Evolutionary conservation across 2,329 filamentous ascomycete species (phyloP).

Genomic region (Helotiales sp.): DNA sequence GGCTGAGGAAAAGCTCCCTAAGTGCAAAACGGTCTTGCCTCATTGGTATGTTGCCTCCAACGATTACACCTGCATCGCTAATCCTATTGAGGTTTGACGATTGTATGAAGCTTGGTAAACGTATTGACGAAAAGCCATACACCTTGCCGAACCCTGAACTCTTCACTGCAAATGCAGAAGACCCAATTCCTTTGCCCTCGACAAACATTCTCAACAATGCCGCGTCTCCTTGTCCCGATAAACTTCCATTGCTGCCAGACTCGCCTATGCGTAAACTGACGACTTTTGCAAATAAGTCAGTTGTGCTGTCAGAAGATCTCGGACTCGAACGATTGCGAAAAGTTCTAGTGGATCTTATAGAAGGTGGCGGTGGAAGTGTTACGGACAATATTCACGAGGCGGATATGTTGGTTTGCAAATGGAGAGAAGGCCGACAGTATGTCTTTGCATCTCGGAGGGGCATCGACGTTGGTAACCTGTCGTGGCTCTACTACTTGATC

Average conservation of each 20-base stretch:
- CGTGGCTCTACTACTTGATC: slow-evolving; percentile 93
- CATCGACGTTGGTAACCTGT: slow-evolving; percentile 87
- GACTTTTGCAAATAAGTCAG: slow-evolving; percentile 75
- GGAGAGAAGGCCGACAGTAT: slow-evolving; percentile 79
- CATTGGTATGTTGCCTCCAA: slow-evolving; percentile 65
- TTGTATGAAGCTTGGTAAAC: slow-evolving; percentile 87
- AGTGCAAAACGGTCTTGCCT: slow-evolving; percentile 82
- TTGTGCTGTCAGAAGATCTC: slow-evolving; percentile 77
- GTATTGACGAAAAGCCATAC: slow-evolving; percentile 88
- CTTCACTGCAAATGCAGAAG: slow-evolving; percentile 58
- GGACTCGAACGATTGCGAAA: slow-evolving; percentile 66
- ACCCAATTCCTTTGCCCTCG: slow-evolving; percentile 54
- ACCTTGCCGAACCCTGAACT: slow-evolving; percentile 83
- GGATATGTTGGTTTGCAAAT: slow-evolving; percentile 85
- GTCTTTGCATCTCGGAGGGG: slow-evolving; percentile 70
- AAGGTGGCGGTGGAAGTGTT: slow-evolving; percentile 68
- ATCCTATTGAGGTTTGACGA: slow-evolving; percentile 84
- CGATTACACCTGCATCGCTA: slow-evolving; percentile 20
- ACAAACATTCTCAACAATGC: slow-evolving; percentile 68
- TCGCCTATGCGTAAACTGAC: slow-evolving; percentile 55
- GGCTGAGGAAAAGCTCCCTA: slow-evolving; percentile 63
- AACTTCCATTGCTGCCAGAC: slow-evolving; percentile 43
- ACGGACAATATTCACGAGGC: slow-evolving; percentile 66
- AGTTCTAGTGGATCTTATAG: slow-evolving; percentile 71
- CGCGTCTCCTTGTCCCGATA: slow-evolving; percentile 49